These are phyloP conservation scores for Lipomyces mesembrius DNA, from an alignment of 805 yeast species.

Conservation along the genomic window DNA sequence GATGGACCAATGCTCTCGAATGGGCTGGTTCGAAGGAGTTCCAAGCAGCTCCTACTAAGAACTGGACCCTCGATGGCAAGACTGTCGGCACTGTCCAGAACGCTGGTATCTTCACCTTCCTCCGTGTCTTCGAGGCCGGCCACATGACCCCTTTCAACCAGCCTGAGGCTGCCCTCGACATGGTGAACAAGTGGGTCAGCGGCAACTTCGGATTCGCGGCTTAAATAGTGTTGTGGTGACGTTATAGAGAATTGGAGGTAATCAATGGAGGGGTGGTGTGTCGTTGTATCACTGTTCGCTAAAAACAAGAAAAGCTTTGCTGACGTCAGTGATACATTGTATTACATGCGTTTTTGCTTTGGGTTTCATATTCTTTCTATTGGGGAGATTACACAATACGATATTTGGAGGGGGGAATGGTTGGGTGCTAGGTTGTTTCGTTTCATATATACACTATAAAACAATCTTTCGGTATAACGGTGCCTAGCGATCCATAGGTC, in stretches of 20 bases:
- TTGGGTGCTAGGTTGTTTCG: neutral
- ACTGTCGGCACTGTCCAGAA: slow-evolving; percentile 77
- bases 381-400: neutral
- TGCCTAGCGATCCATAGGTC: neutral
- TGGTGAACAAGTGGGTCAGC: slow-evolving; percentile 83
- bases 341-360: too few relatives aligned
- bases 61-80: slow-evolving; percentile 52
- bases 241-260: neutral
- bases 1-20: slow-evolving; percentile 77
- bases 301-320: too few relatives aligned
- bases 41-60: slow-evolving; percentile 47
- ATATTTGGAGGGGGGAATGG: neutral
- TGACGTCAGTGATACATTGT: too few relatives aligned
- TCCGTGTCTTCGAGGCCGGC: slow-evolving; percentile 87
- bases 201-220: slow-evolving; percentile 56
- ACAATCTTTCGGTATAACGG: neutral
- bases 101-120: slow-evolving; percentile 72
- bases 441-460: too few relatives aligned
- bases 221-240: neutral
- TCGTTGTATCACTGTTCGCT: neutral
- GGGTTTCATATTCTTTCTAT: neutral
- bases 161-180: slow-evolving; percentile 74
- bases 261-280: neutral
- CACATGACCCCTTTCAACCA: slow-evolving; percentile 96
- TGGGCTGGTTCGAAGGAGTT: slow-evolving; percentile 66